Evolutionary conservation across 2,329 filamentous ascomycete species (phyloP).

Genomic region (Chaetomium strumarium): DNA sequence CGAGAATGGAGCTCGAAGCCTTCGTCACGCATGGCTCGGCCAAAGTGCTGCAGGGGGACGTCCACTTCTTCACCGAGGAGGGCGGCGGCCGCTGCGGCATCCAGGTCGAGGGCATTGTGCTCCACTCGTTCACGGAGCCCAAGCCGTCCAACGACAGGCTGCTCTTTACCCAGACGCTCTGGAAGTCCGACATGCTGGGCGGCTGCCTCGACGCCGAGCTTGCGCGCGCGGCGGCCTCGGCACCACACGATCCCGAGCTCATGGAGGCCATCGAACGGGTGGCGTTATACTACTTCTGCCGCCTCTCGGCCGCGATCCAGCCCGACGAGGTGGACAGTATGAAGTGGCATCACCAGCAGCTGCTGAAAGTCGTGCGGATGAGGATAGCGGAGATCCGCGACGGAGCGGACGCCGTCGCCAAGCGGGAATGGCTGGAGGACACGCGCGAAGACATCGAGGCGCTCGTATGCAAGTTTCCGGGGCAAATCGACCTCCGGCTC

Average conservation of each 20-base stretch:
- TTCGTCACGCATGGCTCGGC: background rate
- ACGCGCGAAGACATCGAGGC: background rate
- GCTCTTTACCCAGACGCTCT: slow-evolving; percentile 18
- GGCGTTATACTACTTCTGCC: background rate
- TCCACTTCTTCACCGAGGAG: background rate
- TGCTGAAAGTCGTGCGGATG: background rate
- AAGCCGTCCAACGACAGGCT: slow-evolving; percentile 14
- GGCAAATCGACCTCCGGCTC: background rate
- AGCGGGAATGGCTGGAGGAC: background rate
- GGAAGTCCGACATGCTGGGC: background rate
- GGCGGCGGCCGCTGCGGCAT: slow-evolving; percentile 9
- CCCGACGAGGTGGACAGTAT: background rate
- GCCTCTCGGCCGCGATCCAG: background rate
- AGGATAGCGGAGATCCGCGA: background rate
- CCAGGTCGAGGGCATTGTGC: slow-evolving; percentile 21
- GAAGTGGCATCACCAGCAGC: background rate
- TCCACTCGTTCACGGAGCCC: slow-evolving; percentile 18
- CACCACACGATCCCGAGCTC: background rate
- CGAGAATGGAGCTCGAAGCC: no score
- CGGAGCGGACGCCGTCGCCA: background rate
- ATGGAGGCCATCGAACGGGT: background rate
- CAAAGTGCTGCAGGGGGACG: background rate
- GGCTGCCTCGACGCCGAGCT: background rate
- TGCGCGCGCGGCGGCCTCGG: no score
- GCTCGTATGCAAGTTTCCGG: background rate